Evolutionary conservation across 768 basidiomycete genomes (phyloP), one percentile per base, ranked within the genome.

Genomic region (Postia placenta): DNA sequence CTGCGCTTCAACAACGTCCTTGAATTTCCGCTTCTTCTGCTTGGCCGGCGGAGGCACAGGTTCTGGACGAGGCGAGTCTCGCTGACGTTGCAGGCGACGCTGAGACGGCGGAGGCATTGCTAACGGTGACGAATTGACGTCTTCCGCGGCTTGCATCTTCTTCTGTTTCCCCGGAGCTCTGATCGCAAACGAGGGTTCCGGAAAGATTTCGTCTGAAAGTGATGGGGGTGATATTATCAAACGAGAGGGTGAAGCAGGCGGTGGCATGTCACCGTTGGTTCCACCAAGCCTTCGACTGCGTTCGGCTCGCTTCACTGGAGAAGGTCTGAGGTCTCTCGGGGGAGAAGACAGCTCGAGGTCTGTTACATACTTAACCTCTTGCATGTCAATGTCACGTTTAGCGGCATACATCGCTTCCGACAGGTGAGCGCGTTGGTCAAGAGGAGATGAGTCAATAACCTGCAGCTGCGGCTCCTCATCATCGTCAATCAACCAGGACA

Each of bases 401-500:
- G n/a, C n/a, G n/a, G n/a, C n/a, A n/a, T n/a, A n/a, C 15, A 33
- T 7, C 9, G 7, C 9, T 7, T 33, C 15, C 5, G 23, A 45
- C 20, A 22, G 17, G 19, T 17, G 35, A 5, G 14, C n/a, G 33
- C 44, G 36, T 6, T 48, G 26, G 30, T 7, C 5, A 4, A 15
- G 17, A 7, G 79, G 79, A 2, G 81, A 73, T 19, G 81, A 81
- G 43, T 69, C 67, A n/a, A 77, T 42, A 33, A 82, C 74, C 49
- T 73, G 70, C 2, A 50, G 15, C 25, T 28, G 23, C 54, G 82
- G 67, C 38, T 71, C 68, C 9, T 69, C 71, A 45, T 85, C 82
- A 49, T 81, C 82, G 22, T 80, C 81, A 9, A 86, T 62, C 19
- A 87, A 67, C 84, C 83, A 86, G 2, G 78, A 74, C 67, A 86